Percentiles rank a stretch among this genome's conserved stretches.
Evolutionary conservation across 805 yeast genomes (phyloP).

Genomic region (Candida anglica): DNA sequence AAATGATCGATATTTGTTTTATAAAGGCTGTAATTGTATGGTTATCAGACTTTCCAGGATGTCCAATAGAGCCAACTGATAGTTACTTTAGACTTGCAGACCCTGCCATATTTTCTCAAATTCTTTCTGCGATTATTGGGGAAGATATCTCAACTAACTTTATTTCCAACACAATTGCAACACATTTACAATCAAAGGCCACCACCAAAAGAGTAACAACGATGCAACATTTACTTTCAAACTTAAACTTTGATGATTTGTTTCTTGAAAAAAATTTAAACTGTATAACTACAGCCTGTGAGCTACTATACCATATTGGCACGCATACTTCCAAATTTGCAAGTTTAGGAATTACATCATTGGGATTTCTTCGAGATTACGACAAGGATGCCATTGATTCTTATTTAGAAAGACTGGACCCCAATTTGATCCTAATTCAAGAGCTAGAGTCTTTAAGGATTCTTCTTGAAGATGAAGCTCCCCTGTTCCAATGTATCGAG

Average conservation of each 20-base stretch:
- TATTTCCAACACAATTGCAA: no score
- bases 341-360: constrained; percentile 14
- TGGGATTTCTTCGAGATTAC: constrained; percentile 12
- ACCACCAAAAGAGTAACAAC: constrained; percentile 2
- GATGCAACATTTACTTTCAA: constrained; percentile 1
- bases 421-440: no score
- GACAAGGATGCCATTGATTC: constrained; percentile 10
- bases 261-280: constrained; percentile 11
- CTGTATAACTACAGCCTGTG: constrained; percentile 13
- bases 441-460: not conserved
- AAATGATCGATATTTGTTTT: no score
- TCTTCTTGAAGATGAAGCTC: not conserved
- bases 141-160: no score
- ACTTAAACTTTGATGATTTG: constrained; percentile 10
- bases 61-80: not conserved
- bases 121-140: no score
- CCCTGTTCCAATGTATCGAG: not conserved
- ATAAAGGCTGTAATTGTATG: constrained; percentile 16
- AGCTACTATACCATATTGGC: constrained; percentile 14
- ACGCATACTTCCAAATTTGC: constrained; percentile 17
- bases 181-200: constrained; percentile 1
- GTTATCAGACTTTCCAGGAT: constrained; percentile 18
- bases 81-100: no score
- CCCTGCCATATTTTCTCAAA: no score
- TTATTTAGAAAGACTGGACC: constrained; percentile 7